These are phyloP conservation scores for Chloris gayana DNA, from an alignment of 176 grass and related monocot genomes.

Conservation along the genomic window DNA sequence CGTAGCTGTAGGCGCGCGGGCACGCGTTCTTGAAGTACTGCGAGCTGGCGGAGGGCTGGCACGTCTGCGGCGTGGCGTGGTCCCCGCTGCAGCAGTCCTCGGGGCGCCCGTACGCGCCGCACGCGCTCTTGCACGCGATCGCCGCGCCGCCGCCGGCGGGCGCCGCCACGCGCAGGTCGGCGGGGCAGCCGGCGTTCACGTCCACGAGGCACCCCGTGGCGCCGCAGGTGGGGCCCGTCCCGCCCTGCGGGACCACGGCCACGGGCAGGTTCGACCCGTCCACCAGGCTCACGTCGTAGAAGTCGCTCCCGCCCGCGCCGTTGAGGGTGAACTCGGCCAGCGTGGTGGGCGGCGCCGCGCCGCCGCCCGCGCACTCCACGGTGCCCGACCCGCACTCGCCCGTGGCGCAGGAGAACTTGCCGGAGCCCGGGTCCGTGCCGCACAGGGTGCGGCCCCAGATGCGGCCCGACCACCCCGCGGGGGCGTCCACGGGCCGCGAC, in stretches of 20 bases:
- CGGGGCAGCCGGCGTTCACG: constrained; percentile 66
- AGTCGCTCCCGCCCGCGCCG: constrained; percentile 62
- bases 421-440: not conserved
- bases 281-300: constrained; percentile 90
- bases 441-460: constrained; percentile 65
- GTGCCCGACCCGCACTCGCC: constrained; percentile 57
- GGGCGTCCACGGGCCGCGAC: constrained; percentile 43
- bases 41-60: constrained; percentile 52
- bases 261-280: constrained; percentile 81
- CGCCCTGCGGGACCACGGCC: constrained; percentile 56
- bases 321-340: constrained; percentile 64
- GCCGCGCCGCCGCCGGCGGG: not conserved
- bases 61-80: constrained; percentile 46
- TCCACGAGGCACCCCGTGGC: constrained; percentile 76
- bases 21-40: constrained; percentile 40
- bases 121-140: constrained; percentile 84
- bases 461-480: constrained; percentile 61
- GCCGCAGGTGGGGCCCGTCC: constrained; percentile 32
- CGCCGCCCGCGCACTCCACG: constrained; percentile 48
- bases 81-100: constrained; percentile 77
- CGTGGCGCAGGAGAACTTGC: constrained; percentile 53
- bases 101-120: constrained; percentile 56
- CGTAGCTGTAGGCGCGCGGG: constrained; percentile 94
- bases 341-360: constrained; percentile 41
- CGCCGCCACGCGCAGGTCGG: constrained; percentile 49